Evolutionary conservation across 2,329 filamentous ascomycete species (phyloP).

Genomic region (Plenodomus tracheiphilus): DNA sequence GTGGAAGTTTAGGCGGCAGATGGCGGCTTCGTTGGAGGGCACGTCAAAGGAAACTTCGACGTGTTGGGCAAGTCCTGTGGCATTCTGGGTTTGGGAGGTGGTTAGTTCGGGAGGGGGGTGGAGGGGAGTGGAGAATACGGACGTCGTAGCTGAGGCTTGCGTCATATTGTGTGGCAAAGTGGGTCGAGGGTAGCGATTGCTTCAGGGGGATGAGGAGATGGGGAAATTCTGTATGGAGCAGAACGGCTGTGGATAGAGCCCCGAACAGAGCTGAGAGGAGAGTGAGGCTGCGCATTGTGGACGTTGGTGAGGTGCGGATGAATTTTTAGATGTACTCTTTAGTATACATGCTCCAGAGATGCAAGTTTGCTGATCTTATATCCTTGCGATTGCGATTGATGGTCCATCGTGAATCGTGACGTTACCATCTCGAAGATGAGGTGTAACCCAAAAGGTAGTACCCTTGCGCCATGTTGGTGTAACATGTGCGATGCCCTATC

Average conservation of each 20-base stretch:
- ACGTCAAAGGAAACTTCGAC: slow-evolving; percentile 41
- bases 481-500: background rate
- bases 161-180: slow-evolving; percentile 26
- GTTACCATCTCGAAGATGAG: background rate
- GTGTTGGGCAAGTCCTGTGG: slow-evolving; percentile 6
- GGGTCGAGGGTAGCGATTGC: slow-evolving; percentile 16
- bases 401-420: background rate
- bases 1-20: slow-evolving; percentile 31
- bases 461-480: background rate
- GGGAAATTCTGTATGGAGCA: slow-evolving; percentile 29
- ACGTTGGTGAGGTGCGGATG: background rate
- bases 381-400: background rate
- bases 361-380: background rate
- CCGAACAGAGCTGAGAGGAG: slow-evolving; percentile 25
- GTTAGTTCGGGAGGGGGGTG: background rate
- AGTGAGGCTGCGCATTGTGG: slow-evolving; percentile 27
- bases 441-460: background rate
- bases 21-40: slow-evolving; percentile 23
- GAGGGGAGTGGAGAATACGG: background rate
- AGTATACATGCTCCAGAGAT: background rate
- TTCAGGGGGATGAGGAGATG: slow-evolving; percentile 41
- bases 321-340: background rate
- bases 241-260: slow-evolving; percentile 10
- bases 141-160: slow-evolving; percentile 27
- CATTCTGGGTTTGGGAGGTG: slow-evolving; percentile 13